Percentiles rank a stretch among this genome's conserved stretches.
phyloP scores from a whole-genome alignment of 2,329 filamentous ascomycete species.

The Epichloe bromicola region DNA sequence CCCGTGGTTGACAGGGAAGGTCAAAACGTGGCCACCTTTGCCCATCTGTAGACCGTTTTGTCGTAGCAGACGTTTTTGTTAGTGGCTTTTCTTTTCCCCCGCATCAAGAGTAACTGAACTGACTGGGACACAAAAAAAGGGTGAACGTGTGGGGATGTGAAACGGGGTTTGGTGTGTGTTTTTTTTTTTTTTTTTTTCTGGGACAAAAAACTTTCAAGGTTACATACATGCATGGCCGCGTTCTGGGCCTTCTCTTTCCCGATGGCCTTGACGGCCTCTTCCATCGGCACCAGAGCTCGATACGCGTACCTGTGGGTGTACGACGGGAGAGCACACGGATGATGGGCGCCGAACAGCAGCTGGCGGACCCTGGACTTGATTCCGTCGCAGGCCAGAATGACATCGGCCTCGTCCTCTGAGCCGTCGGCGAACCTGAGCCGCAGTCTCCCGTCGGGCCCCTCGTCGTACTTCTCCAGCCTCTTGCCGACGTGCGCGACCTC shows the following conservation, averaged over 20 bases:
- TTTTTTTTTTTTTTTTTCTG: no score
- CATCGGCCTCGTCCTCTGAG: slow-evolving; percentile 12
- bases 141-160: no score
- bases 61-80: background rate
- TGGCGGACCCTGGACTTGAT: slow-evolving; percentile 44
- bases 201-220: background rate
- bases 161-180: no score
- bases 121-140: background rate
- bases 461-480: slow-evolving; percentile 19
- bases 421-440: slow-evolving; percentile 26
- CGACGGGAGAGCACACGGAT: slow-evolving; percentile 22
- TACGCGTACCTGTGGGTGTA: slow-evolving; percentile 49
- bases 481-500: slow-evolving; percentile 22
- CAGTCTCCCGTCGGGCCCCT: slow-evolving; percentile 12
- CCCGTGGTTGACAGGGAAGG: slow-evolving; percentile 4
- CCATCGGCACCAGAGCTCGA: slow-evolving; percentile 33
- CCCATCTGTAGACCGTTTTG: slow-evolving; percentile 1
- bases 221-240: slow-evolving; percentile 5
- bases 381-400: slow-evolving; percentile 48
- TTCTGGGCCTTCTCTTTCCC: slow-evolving; percentile 23
- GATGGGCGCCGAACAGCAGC: slow-evolving; percentile 30
- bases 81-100: background rate
- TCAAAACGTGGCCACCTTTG: slow-evolving; percentile 3
- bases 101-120: no score
- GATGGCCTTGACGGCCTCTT: slow-evolving; percentile 35